Conservation (phyloP, 495 filamentous ascomycete species). For the Aspergillus wentii region DNA sequence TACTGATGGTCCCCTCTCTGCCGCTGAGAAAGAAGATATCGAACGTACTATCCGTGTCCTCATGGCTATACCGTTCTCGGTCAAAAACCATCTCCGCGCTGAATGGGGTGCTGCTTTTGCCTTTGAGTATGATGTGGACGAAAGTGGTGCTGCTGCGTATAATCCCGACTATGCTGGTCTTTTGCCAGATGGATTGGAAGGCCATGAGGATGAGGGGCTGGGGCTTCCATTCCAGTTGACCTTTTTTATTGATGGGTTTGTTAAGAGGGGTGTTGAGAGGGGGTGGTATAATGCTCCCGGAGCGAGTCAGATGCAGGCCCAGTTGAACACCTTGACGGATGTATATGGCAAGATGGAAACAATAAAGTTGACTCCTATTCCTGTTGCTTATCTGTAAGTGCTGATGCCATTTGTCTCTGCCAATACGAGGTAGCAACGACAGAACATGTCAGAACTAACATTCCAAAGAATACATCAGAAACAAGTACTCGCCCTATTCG, state of each 20-base stretch:
- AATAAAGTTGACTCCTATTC: slow-evolving; percentile 65
- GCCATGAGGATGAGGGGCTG: slow-evolving; percentile 60
- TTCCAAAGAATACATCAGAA: slow-evolving; percentile 68
- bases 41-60: slow-evolving; percentile 56
- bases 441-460: no score
- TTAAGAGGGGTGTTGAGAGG: slow-evolving; percentile 54
- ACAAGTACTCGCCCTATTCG: slow-evolving; percentile 69
- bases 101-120: slow-evolving; percentile 61
- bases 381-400: slow-evolving; percentile 65
- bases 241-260: slow-evolving; percentile 64
- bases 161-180: slow-evolving; percentile 58
- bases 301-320: slow-evolving; percentile 56
- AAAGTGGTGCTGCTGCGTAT: slow-evolving; percentile 40
- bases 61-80: slow-evolving; percentile 67
- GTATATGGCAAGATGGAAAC: slow-evolving; percentile 73
- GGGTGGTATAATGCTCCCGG: slow-evolving; percentile 59
- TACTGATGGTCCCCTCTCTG: slow-evolving; percentile 16
- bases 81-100: slow-evolving; percentile 70
- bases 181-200: slow-evolving; percentile 53
- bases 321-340: slow-evolving; percentile 57
- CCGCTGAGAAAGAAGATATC: slow-evolving; percentile 53
- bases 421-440: no score
- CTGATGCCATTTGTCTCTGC: neutral
- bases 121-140: slow-evolving; percentile 35
- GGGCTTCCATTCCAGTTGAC: slow-evolving; percentile 62